Evolutionary conservation across 768 basidiomycete species (phyloP).

Genomic region (Suillus brevipes): DNA sequence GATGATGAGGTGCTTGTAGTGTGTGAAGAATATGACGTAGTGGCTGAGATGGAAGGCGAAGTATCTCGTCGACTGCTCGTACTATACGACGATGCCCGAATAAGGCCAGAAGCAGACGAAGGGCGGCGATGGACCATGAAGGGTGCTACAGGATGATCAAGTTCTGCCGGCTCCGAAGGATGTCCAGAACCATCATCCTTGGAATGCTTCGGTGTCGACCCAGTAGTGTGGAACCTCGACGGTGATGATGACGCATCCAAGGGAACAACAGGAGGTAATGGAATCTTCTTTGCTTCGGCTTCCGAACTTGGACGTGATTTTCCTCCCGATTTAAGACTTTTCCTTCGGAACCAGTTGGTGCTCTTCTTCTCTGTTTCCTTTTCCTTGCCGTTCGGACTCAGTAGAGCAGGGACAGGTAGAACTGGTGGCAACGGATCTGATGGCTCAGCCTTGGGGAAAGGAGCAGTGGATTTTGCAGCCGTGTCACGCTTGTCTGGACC

Average conservation of each 20-base stretch:
- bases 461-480: constrained; percentile 17
- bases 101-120: constrained; percentile 4
- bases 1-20: constrained; percentile 13
- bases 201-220: constrained; percentile 25
- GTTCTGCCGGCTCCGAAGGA: constrained; percentile 19
- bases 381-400: constrained; percentile 21
- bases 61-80: constrained; percentile 23
- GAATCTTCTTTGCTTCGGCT: constrained; percentile 13
- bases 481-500: constrained; percentile 21
- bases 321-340: constrained; percentile 20
- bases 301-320: constrained; percentile 28
- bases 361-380: constrained; percentile 45
- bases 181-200: constrained; percentile 23
- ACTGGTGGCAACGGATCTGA: constrained; percentile 26
- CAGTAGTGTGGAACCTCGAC: constrained; percentile 21
- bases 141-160: constrained; percentile 10
- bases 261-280: constrained; percentile 15
- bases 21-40: constrained; percentile 10
- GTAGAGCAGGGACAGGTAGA: constrained; percentile 32
- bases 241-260: constrained; percentile 19
- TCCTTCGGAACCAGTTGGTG: constrained; percentile 32
- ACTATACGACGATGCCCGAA: constrained; percentile 14
- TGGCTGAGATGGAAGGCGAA: constrained; percentile 22
- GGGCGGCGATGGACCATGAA: constrained; percentile 17
- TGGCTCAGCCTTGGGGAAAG: constrained; percentile 21